A percentile compares a stretch with the other conserved stretches of the same genome.
Conservation (phyloP, 1,284 basidiomycete genomes). For the Anthracocystis panici-leucophaei region DNA sequence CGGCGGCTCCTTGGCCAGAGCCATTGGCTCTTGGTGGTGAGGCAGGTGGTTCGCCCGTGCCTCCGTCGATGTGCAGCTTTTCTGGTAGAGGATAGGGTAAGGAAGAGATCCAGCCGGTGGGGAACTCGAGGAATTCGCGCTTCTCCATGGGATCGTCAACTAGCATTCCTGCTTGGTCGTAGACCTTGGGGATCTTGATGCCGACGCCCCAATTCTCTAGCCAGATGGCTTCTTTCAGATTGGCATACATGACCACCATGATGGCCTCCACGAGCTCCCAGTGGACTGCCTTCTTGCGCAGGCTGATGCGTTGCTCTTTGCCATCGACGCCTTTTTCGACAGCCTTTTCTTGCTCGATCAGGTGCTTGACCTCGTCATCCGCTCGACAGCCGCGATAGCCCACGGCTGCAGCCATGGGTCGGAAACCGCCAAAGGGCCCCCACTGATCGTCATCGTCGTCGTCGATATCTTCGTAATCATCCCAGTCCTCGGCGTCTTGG, state of each 20-base stretch:
- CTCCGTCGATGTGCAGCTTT: slow-evolving; percentile 10
- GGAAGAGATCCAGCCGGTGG: slow-evolving; percentile 41
- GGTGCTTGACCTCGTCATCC: slow-evolving; percentile 21
- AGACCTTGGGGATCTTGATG: slow-evolving; percentile 50
- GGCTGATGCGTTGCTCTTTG: slow-evolving; percentile 6
- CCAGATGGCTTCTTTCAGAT: slow-evolving; percentile 52
- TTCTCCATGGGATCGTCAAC: slow-evolving; percentile 39
- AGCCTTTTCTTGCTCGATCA: slow-evolving; percentile 16
- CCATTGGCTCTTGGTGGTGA: slow-evolving; percentile 5
- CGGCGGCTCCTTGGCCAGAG: background rate
- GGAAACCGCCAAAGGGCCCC: slow-evolving; percentile 24
- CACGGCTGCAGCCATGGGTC: slow-evolving; percentile 15
- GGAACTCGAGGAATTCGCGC: slow-evolving; percentile 38
- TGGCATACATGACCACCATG: slow-evolving; percentile 59
- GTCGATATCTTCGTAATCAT: slow-evolving; percentile 12
- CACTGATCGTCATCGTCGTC: slow-evolving; percentile 29
- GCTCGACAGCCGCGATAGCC: slow-evolving; percentile 35
- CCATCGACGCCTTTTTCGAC: background rate
- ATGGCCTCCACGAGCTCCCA: slow-evolving; percentile 57
- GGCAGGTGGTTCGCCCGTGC: background rate
- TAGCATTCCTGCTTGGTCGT: slow-evolving; percentile 20
- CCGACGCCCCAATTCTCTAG: slow-evolving; percentile 53
- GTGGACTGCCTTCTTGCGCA: slow-evolving; percentile 46
- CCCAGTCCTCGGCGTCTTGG: slow-evolving; percentile 36
- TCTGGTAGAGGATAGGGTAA: slow-evolving; percentile 15